A percentile compares a stretch with the other conserved stretches of the same genome.
These are phyloP conservation scores for Amaranthus tricolor DNA, from an alignment of 179 eudicot genomes.

Conservation along the genomic window DNA sequence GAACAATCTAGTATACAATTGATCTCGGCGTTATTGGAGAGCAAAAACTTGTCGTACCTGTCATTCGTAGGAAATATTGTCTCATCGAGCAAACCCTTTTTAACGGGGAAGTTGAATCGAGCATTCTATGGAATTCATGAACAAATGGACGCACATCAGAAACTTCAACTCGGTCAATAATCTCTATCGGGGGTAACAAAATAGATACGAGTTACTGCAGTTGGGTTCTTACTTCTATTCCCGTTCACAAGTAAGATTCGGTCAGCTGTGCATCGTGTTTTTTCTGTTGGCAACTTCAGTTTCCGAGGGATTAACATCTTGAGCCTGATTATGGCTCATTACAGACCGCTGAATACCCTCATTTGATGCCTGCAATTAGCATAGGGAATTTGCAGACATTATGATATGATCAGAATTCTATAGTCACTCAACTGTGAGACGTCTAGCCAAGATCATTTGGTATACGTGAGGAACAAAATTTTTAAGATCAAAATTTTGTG, in stretches of 20 bases:
- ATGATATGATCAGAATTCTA: no score
- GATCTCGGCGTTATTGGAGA: constrained; percentile 11
- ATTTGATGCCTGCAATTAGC: constrained; percentile 33
- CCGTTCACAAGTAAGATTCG: constrained; percentile 26
- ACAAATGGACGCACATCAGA: not conserved
- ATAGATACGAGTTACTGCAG: constrained; percentile 1
- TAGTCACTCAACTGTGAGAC: not conserved
- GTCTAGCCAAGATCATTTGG: not conserved
- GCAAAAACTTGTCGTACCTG: constrained; percentile 11
- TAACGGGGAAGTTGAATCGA: not conserved
- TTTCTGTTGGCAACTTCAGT: constrained; percentile 23
- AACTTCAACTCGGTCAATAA: not conserved
- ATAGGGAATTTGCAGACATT: not conserved
- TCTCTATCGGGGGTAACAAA: not conserved
- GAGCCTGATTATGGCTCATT: constrained; percentile 31
- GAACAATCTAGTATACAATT: constrained; percentile 14
- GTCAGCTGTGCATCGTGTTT: constrained; percentile 29
- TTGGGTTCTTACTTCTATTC: not conserved
- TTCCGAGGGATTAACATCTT: constrained; percentile 24
- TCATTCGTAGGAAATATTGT: not conserved
- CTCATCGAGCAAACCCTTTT: not conserved
- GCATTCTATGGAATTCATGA: not conserved
- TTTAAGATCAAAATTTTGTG: not conserved
- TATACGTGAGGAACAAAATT: not conserved
- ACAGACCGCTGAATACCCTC: constrained; percentile 28